A percentile compares a stretch with the other conserved stretches of the same genome.
These are phyloP conservation scores for Tetramitus jugosus DNA, from an alignment of 208 protist species.

Conservation along the genomic window DNA sequence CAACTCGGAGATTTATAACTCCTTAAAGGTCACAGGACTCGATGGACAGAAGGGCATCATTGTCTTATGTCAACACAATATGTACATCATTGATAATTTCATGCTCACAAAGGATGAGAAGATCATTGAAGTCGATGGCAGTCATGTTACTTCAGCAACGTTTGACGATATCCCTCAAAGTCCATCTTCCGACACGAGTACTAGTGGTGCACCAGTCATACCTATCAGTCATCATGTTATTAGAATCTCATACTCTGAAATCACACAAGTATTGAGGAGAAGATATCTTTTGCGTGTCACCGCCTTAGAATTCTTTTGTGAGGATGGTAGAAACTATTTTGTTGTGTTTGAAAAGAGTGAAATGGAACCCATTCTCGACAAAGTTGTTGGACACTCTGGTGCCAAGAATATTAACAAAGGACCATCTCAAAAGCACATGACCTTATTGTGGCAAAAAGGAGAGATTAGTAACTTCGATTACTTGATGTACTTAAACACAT, in stretches of 20 bases:
- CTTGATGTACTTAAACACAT: constrained; percentile 63
- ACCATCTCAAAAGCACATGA: constrained; percentile 37
- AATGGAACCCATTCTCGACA: constrained; percentile 24
- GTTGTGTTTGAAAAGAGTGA: constrained; percentile 39
- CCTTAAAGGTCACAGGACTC: constrained; percentile 2
- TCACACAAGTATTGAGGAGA: constrained; percentile 36
- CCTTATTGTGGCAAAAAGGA: constrained; percentile 55
- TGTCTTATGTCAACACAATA: constrained; percentile 7
- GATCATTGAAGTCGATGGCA: neutral
- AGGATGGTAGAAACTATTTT: constrained; percentile 41
- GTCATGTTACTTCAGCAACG: no score
- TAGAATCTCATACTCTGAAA: constrained; percentile 22
- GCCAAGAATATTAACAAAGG: neutral
- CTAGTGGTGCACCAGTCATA: no score
- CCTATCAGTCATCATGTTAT: no score
- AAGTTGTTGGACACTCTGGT: constrained; percentile 11
- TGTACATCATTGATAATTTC: constrained; percentile 7
- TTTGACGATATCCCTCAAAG: neutral
- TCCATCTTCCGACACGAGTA: neutral
- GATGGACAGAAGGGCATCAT: constrained; percentile 8
- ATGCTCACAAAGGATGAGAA: neutral
- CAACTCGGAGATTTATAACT: neutral
- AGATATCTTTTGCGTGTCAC: constrained; percentile 42
- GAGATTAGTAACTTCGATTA: constrained; percentile 72
- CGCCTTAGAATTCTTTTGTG: constrained; percentile 44